Conservation (phyloP, 768 basidiomycete genomes). For the Russula ochroleuca region DNA sequence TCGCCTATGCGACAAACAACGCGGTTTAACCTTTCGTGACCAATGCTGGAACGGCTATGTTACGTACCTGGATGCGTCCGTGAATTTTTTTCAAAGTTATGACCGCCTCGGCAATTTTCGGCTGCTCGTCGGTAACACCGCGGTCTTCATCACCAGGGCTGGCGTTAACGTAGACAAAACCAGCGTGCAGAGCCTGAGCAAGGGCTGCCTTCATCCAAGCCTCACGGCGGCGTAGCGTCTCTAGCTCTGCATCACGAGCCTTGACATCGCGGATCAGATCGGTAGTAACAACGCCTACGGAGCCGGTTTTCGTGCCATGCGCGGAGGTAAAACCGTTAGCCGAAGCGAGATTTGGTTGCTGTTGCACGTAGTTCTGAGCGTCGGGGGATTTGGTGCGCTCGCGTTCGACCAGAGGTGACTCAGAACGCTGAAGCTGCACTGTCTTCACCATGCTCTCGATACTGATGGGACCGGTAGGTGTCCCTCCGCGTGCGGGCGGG, state of each 20-base stretch:
- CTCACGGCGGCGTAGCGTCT: slow-evolving; percentile 69
- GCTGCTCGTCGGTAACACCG: slow-evolving; percentile 41
- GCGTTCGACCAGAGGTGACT: slow-evolving; percentile 53
- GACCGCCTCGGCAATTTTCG: slow-evolving; percentile 61
- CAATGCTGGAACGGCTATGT: background rate
- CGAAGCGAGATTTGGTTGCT: slow-evolving; percentile 36
- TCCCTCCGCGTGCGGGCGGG: slow-evolving; percentile 50
- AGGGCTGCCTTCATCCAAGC: slow-evolving; percentile 84
- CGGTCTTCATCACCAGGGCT: slow-evolving; percentile 45
- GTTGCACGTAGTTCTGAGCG: slow-evolving; percentile 55
- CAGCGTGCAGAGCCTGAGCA: slow-evolving; percentile 65
- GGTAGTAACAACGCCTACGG: slow-evolving; percentile 64
- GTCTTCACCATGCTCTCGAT: slow-evolving; percentile 54
- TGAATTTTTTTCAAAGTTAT: slow-evolving; percentile 85
- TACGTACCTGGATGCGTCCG: slow-evolving; percentile 76
- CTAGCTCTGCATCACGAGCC: slow-evolving; percentile 77
- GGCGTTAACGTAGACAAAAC: slow-evolving; percentile 59
- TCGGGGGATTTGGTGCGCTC: slow-evolving; percentile 48
- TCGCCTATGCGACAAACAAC: slow-evolving; percentile 43
- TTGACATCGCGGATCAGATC: slow-evolving; percentile 79
- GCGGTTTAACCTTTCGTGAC: slow-evolving; percentile 1
- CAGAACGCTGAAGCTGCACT: slow-evolving; percentile 52
- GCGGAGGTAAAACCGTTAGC: slow-evolving; percentile 48
- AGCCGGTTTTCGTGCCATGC: slow-evolving; percentile 45
- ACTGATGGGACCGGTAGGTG: slow-evolving; percentile 40